Percentiles rank a stretch among this genome's conserved stretches.
Conservation (phyloP, 148 eudicot genomes). For the Chenopodium formosanum region DNA sequence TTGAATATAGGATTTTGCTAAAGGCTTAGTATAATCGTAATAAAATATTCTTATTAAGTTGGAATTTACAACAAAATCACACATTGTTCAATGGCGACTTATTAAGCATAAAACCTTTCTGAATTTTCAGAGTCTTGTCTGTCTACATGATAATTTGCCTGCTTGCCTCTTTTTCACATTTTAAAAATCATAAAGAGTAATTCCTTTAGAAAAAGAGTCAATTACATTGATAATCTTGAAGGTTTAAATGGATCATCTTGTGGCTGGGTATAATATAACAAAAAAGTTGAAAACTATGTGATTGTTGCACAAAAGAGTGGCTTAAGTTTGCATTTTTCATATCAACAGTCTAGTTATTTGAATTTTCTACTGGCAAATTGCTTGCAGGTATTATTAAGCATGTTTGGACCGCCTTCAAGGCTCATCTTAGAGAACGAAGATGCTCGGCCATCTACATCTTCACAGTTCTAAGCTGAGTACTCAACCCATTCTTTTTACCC, state of each 20-base stretch:
- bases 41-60: too few relatives aligned
- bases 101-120: too few relatives aligned
- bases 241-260: background rate
- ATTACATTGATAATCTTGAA: background rate
- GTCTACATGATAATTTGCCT: too few relatives aligned
- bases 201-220: too few relatives aligned
- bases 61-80: too few relatives aligned
- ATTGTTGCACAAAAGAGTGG: background rate
- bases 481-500: conserved; percentile 15
- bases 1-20: background rate
- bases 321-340: background rate
- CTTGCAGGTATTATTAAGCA: conserved; percentile 75
- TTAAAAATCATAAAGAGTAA: background rate
- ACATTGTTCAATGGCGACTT: too few relatives aligned
- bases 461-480: conserved; percentile 32
- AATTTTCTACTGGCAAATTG: background rate
- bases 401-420: conserved; percentile 87
- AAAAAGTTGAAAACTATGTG: background rate
- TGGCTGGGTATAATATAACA: background rate
- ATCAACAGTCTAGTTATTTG: background rate
- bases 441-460: conserved; percentile 56
- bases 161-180: too few relatives aligned
- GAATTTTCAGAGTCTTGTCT: too few relatives aligned
- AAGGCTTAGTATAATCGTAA: background rate
- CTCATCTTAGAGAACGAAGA: conserved; percentile 58